These are phyloP conservation scores for Kalmusia sp. DNA, from an alignment of 2,329 filamentous ascomycete genomes.

Conservation along the genomic window DNA sequence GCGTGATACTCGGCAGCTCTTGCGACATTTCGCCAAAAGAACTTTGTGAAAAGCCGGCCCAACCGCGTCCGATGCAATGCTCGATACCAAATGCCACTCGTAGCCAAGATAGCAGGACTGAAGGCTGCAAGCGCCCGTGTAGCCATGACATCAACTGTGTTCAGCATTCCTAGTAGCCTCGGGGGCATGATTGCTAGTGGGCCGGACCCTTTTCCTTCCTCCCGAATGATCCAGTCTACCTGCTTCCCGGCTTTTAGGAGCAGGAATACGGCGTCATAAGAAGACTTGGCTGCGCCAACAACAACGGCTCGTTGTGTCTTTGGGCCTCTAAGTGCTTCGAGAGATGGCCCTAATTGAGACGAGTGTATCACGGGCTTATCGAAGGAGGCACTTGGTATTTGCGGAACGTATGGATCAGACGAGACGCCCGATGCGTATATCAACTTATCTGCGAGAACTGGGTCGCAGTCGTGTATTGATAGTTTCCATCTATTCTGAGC, in stretches of 20 bases:
- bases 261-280: neutral
- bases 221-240: neutral
- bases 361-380: neutral
- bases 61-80: neutral
- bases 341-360: neutral
- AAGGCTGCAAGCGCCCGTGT: neutral
- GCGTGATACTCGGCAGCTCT: neutral
- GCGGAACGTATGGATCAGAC: neutral
- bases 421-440: neutral
- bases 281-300: neutral
- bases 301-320: neutral
- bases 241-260: neutral
- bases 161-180: neutral
- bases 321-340: neutral
- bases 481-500: neutral
- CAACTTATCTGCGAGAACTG: neutral
- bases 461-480: neutral
- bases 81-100: neutral
- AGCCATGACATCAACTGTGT: neutral
- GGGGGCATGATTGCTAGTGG: neutral
- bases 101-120: neutral
- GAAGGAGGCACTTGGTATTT: neutral
- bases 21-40: neutral
- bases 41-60: neutral
- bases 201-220: neutral